Evolutionary conservation across 441 rosid genomes (phyloP), one percentile per base, ranked within the genome.

Genomic region (Sinapis alba): DNA sequence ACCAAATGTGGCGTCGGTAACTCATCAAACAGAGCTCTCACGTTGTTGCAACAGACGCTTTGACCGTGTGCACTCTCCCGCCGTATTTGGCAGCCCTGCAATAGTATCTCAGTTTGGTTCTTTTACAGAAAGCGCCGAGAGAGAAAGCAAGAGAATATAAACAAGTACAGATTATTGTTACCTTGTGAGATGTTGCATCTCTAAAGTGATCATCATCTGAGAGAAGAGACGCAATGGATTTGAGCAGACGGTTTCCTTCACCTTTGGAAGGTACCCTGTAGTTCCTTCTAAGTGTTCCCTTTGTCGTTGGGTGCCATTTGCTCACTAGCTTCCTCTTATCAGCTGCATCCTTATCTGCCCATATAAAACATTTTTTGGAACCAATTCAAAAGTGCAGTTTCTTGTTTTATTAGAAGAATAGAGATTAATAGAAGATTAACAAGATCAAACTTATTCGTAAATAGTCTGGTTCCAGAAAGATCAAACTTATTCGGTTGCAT

Each of bases 1-100:
- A 85, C 69, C 65, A 95, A 60, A 68, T 95, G 98, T 27, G 98
- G 99, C 8, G 99, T 92, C 0, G 97, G 98, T 60, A 95, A 92
- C 81, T 95, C 99, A 68, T 95, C 99, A 62, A 95, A 95, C 62
- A 95, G 63, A 77, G 99, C 98, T 80, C 99, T 88, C 32, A 95
- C 98, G 9, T 95, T 95, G 85, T 95, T 90, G 90, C 97, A 95
- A 86, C 99, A 95, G 3, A 95, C 97, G 26, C 97, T 93, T 79
- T 93, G 95, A 8, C 99, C 97, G 24, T 95, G 99, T 16, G 99
- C 99, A 74, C 87, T 93, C 87, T 91, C 96, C 79, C 98, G 82
- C 74, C 99, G 85, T 51, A 95, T 93, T 82, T 95, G 99, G 78
- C 99, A 95, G 12, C 99, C 99, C 98, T 95, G 65, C 43, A 28